Evolutionary conservation across 108 stramenopile species (phyloP).

Genomic region (Pseudonitzschia delicatissima): DNA sequence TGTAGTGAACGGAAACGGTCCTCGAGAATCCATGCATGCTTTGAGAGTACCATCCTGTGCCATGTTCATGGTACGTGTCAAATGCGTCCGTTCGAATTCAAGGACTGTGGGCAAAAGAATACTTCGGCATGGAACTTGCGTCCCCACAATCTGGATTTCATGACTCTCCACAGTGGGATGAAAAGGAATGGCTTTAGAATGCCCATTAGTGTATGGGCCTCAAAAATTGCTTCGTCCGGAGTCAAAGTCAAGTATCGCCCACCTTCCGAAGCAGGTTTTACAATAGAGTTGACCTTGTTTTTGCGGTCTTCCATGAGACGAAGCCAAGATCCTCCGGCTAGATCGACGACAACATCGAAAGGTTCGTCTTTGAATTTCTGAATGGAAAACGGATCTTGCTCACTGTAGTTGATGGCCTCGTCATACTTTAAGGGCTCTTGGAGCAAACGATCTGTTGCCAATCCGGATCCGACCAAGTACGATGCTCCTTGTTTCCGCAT

Average conservation of each 20-base stretch:
- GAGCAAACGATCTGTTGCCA: slow-evolving; percentile 35
- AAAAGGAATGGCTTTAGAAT: slow-evolving; percentile 45
- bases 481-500: slow-evolving; percentile 38
- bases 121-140: slow-evolving; percentile 41
- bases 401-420: slow-evolving; percentile 48
- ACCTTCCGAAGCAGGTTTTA: slow-evolving; percentile 45
- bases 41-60: slow-evolving; percentile 48
- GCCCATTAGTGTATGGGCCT: slow-evolving; percentile 32
- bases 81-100: slow-evolving; percentile 23
- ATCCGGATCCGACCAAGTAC: slow-evolving; percentile 45
- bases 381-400: slow-evolving; percentile 35
- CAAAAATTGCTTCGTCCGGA: slow-evolving; percentile 50
- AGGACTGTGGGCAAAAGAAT: slow-evolving; percentile 49
- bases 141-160: slow-evolving; percentile 39
- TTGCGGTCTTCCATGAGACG: slow-evolving; percentile 19
- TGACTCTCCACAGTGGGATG: slow-evolving; percentile 45
- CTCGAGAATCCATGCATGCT: slow-evolving; percentile 59
- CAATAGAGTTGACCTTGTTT: slow-evolving; percentile 27
- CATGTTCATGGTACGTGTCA: slow-evolving; percentile 57
- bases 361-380: slow-evolving; percentile 44
- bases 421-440: slow-evolving; percentile 45
- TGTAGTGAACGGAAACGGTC: slow-evolving; percentile 62
- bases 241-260: slow-evolving; percentile 54
- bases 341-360: slow-evolving; percentile 70
- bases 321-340: slow-evolving; percentile 58